Evolutionary conservation across 352 stramenopile species (phyloP).

Genomic region (Blastocystis sp.): DNA sequence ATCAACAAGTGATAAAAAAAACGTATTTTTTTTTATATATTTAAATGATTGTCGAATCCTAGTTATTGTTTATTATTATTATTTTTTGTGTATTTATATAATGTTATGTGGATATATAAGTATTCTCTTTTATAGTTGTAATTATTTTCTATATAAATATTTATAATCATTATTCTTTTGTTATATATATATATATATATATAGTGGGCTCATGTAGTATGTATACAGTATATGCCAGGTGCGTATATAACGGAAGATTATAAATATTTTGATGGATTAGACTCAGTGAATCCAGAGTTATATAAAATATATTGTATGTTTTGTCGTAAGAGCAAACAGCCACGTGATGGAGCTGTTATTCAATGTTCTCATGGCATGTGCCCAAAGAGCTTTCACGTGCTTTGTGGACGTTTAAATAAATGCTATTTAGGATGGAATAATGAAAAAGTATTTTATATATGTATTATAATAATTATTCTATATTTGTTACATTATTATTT

Average conservation of each 20-base stretch:
- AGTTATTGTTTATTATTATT: no score
- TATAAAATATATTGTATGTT: conserved; percentile 5
- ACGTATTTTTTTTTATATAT: neutral
- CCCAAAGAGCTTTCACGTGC: conserved; percentile 7
- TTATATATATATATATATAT: neutral
- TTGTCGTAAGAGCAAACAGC: no score
- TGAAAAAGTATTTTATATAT: conserved; percentile 1
- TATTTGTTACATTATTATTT: no score
- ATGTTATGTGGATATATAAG: no score
- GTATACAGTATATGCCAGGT: conserved; percentile 31
- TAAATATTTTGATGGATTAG: conserved; percentile 1
- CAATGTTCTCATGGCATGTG: conserved; percentile 12
- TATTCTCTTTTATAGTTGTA: no score
- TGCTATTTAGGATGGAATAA: conserved; percentile 29
- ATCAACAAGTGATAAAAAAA: neutral
- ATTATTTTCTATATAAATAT: no score
- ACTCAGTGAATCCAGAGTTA: conserved; percentile 5
- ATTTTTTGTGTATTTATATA: no score
- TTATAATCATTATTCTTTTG: no score
- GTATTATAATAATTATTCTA: no score
- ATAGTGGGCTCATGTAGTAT: conserved; percentile 25
- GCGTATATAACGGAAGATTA: conserved; percentile 20
- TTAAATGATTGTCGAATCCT: no score
- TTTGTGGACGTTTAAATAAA: conserved; percentile 15
- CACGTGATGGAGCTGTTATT: conserved; percentile 14